Evolutionary conservation across 2,329 filamentous ascomycete genomes (phyloP).

Genomic region (Nothopassalora personata): DNA sequence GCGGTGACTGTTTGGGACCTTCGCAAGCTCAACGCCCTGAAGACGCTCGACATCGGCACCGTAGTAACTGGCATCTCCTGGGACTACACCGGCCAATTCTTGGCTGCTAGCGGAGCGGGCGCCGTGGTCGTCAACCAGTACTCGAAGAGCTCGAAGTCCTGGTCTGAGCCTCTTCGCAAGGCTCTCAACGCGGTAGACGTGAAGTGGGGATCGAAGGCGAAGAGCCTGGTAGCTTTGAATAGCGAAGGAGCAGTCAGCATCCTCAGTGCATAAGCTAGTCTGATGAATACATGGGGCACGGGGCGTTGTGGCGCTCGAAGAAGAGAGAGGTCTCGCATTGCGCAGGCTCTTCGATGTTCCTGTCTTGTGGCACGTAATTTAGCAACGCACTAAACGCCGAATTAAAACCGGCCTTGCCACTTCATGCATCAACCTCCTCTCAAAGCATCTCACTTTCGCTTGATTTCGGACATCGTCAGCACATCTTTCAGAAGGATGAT

Average conservation of each 20-base stretch:
- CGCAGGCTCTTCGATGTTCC: not conserved
- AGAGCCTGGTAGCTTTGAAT: constrained; percentile 69
- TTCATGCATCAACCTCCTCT: not conserved
- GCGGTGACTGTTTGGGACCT: constrained; percentile 86
- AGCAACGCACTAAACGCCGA: not conserved
- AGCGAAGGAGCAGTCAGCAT: constrained; percentile 70
- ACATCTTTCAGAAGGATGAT: not conserved
- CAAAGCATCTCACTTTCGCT: not conserved
- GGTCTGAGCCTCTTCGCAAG: constrained; percentile 78
- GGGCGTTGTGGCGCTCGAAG: constrained; percentile 8
- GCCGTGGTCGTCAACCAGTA: constrained; percentile 88
- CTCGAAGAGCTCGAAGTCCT: constrained; percentile 76
- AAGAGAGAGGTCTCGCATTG: not conserved
- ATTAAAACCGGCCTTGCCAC: not conserved
- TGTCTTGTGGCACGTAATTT: not conserved
- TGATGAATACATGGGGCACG: not conserved
- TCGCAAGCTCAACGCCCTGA: constrained; percentile 74
- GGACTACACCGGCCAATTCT: constrained; percentile 94
- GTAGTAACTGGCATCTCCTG: constrained; percentile 72
- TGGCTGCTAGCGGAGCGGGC: constrained; percentile 73
- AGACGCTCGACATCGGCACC: constrained; percentile 79
- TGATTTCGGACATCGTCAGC: not conserved
- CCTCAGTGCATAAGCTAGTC: constrained; percentile 39
- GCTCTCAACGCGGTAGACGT: constrained; percentile 68
- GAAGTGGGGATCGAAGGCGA: constrained; percentile 71